These are phyloP conservation scores for Coprinopsis strossmayeri DNA, from an alignment of 768 basidiomycete species.

Conservation along the genomic window DNA sequence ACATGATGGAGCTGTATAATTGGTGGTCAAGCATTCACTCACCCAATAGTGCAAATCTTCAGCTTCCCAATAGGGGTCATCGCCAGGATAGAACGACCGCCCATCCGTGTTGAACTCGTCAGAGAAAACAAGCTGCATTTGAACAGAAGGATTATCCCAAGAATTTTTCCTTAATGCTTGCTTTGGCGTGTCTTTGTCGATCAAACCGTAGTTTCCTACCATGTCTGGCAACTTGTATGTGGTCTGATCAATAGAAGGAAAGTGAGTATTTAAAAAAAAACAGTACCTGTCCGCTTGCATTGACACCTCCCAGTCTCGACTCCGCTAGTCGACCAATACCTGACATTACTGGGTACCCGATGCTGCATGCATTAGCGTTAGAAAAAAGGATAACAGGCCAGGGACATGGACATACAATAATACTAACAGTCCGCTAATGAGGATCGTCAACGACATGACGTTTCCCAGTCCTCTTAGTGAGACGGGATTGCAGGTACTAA, in stretches of 20 bases:
- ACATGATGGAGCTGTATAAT: neutral
- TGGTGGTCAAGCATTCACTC: neutral
- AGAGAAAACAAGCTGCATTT: constrained; percentile 58
- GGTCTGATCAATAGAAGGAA: too few relatives aligned
- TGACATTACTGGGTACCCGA: constrained; percentile 31
- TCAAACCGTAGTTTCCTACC: constrained; percentile 44
- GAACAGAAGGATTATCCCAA: constrained; percentile 46
- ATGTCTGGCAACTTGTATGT: constrained; percentile 51
- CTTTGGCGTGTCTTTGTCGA: constrained; percentile 51
- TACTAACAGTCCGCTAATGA: constrained; percentile 36
- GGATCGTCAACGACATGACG: constrained; percentile 43
- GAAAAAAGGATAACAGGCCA: neutral
- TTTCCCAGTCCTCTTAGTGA: constrained; percentile 65
- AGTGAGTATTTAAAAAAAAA: too few relatives aligned
- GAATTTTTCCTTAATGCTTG: constrained; percentile 47
- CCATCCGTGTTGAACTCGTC: constrained; percentile 76
- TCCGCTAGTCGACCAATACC: constrained; percentile 18
- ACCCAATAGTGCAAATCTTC: constrained; percentile 76
- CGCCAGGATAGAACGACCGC: constrained; percentile 72
- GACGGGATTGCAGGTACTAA: constrained; percentile 32
- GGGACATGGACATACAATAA: constrained; percentile 46
- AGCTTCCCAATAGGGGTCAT: constrained; percentile 86
- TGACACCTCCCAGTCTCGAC: constrained; percentile 27
- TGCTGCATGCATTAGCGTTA: constrained; percentile 16
- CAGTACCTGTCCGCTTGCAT: too few relatives aligned